Evolutionary conservation across 148 eudicot genomes (phyloP), one percentile per base, ranked within the genome.

Genomic region (Heliosperma pusillum): DNA sequence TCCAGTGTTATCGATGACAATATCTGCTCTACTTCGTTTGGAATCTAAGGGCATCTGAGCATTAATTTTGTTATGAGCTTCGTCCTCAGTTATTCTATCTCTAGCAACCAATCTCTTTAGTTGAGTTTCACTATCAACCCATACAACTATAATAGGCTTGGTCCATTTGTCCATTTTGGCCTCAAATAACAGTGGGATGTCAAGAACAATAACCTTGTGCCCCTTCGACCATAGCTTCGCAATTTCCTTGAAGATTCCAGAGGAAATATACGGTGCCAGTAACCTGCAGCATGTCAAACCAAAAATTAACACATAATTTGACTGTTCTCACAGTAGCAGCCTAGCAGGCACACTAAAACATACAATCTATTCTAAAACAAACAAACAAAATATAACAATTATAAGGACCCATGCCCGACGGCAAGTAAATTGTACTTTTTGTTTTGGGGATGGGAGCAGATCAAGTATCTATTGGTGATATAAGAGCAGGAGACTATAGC

Each of bases 121-220:
- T 66, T 95, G 97, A 66, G 97, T 95, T 78, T 90, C 87, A 13
- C 85, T 87, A 79, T 95, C 96, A 50, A 92, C 91, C 93, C 96
- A 95, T 47, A 95, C 92, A 73, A 92, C 90, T 62, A 95, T 81
- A 33, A 83, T 82, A 20, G 94, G 99, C 62, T 86, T 87, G 30
- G 97, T 88, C 99, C 99, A 95, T 74, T 81, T 90, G 79, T 90
- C 96, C 84, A 95, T 87, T 79, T 92, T 95, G 72, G 88, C 96
- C 83, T 95, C 99, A 57, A 92, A 95, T 82, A 95, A 69, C 68
- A 95, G 83, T 56, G 99, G 99, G 70, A 92, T 80, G 74, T 95
- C 99, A 29, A 92, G 91, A 74, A 92, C 85, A 64, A 95, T 92
- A 30, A 88, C 82, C 74, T 83, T 85, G 74, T 73, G 78, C 19